Evolutionary conservation across 805 yeast genomes (phyloP).

Genomic region (Debaryomyces prosopidis): DNA sequence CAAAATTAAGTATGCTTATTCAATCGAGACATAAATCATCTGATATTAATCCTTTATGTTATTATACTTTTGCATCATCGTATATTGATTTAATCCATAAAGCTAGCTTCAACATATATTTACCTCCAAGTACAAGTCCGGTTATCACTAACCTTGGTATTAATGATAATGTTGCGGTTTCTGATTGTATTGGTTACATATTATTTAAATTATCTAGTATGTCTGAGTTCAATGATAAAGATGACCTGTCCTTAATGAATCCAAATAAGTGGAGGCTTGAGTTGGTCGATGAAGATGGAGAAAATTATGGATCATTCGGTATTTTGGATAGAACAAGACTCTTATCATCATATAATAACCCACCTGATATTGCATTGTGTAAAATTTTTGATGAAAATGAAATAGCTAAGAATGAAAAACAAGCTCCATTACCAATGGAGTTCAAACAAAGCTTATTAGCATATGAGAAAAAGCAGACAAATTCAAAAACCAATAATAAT

Average conservation of each 20-base stretch:
- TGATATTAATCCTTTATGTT: conserved; percentile 45
- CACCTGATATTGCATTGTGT: conserved; percentile 78
- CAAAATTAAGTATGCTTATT: conserved; percentile 47
- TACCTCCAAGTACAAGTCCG: conserved; percentile 34
- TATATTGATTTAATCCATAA: conserved; percentile 11
- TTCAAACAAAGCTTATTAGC: conserved; percentile 24
- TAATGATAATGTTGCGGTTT: conserved; percentile 27
- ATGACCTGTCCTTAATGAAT: conserved; percentile 28
- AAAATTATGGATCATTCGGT: conserved; percentile 91
- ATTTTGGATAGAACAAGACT: conserved; percentile 69
- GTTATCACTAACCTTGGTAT: conserved; percentile 22
- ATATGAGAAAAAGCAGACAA: neutral
- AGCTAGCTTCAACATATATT: conserved; percentile 24
- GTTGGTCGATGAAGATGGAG: conserved; percentile 91
- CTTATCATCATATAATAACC: conserved; percentile 70
- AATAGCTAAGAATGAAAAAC: conserved; percentile 44
- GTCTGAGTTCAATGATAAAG: conserved; percentile 13
- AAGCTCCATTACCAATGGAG: conserved; percentile 56
- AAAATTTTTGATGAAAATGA: conserved; percentile 50
- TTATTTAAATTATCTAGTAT: conserved; percentile 28
- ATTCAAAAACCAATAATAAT: neutral
- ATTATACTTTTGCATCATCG: conserved; percentile 39
- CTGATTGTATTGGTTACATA: conserved; percentile 43
- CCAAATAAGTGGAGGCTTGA: conserved; percentile 77
- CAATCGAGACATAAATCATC: conserved; percentile 33